A percentile compares a stretch with the other conserved stretches of the same genome.
Evolutionary conservation across 169 alveolate genomes (phyloP).

Genomic region (Neospora caninum): DNA sequence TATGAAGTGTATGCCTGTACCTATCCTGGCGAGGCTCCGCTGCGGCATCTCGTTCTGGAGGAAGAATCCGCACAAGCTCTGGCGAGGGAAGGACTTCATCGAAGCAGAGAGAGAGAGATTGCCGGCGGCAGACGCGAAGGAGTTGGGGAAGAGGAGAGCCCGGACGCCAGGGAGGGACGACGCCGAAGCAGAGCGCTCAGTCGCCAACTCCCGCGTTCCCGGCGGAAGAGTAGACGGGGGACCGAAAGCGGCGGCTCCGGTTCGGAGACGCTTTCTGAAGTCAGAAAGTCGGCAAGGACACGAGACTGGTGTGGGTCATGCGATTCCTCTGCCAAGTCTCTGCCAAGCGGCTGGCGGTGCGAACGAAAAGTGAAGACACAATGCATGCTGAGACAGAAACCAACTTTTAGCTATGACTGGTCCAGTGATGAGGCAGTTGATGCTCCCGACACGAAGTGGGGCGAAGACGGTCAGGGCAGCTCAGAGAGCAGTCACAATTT

Average conservation of each 20-base stretch:
- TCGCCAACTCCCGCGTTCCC: background rate
- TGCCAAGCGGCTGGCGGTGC: background rate
- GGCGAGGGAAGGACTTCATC: background rate
- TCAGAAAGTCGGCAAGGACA: background rate
- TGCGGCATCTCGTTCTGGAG: background rate
- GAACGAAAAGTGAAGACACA: background rate
- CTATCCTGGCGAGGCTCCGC: background rate
- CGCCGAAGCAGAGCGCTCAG: background rate
- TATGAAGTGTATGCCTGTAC: constrained; percentile 3
- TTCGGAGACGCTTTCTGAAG: background rate
- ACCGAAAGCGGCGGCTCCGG: background rate
- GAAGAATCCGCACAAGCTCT: background rate
- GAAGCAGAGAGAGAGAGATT: background rate
- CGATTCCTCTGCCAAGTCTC: background rate
- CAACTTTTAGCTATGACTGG: background rate
- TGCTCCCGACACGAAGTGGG: background rate
- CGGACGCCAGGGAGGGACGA: background rate
- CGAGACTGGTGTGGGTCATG: background rate
- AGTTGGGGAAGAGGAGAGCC: background rate
- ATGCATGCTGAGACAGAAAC: background rate
- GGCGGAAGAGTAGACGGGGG: background rate
- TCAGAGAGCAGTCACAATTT: background rate
- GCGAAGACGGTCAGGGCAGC: background rate
- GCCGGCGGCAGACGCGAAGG: background rate
- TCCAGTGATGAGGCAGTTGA: background rate